phyloP scores from a whole-genome alignment of 2,329 filamentous ascomycete species.

The Ceratocystis papillata region DNA sequence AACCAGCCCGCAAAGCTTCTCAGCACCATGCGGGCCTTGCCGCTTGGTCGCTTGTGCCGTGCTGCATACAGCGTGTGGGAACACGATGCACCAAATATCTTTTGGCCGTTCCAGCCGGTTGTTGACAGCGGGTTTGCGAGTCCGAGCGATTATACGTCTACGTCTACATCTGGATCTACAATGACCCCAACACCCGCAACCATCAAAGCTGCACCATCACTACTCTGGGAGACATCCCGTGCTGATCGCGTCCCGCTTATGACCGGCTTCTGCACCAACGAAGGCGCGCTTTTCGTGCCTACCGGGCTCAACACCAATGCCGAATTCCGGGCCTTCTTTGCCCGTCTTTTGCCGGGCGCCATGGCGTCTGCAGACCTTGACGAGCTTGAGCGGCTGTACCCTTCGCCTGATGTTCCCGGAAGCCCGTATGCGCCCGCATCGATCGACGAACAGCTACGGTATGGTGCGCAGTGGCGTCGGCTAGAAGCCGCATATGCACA shows the following conservation, averaged over 20 bases:
- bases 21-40: conserved; percentile 34
- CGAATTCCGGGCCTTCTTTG: conserved; percentile 52
- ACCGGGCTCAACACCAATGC: conserved; percentile 36
- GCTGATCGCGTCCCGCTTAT: conserved; percentile 40
- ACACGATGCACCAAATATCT: conserved; percentile 29
- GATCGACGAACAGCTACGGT: conserved; percentile 27
- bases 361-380: conserved; percentile 43
- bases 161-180: conserved; percentile 36
- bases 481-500: conserved; percentile 52
- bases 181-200: conserved; percentile 30
- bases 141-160: too few species aligned
- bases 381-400: conserved; percentile 50
- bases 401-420: conserved; percentile 40
- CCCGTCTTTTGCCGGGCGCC: conserved; percentile 46
- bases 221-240: conserved; percentile 33
- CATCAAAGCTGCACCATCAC: conserved; percentile 37
- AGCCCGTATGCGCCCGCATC: conserved; percentile 34
- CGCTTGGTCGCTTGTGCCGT: conserved; percentile 30
- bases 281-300: conserved; percentile 56
- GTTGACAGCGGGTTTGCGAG: conserved; percentile 46
- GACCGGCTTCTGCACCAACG: conserved; percentile 60
- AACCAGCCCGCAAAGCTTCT: conserved; percentile 36
- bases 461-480: conserved; percentile 47
- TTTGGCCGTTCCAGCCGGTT: conserved; percentile 59
- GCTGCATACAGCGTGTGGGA: conserved; percentile 13